A percentile compares a stretch with the other conserved stretches of the same genome.
phyloP scores from a whole-genome alignment of 306 rosid genomes.

The Prunus armeniaca region DNA sequence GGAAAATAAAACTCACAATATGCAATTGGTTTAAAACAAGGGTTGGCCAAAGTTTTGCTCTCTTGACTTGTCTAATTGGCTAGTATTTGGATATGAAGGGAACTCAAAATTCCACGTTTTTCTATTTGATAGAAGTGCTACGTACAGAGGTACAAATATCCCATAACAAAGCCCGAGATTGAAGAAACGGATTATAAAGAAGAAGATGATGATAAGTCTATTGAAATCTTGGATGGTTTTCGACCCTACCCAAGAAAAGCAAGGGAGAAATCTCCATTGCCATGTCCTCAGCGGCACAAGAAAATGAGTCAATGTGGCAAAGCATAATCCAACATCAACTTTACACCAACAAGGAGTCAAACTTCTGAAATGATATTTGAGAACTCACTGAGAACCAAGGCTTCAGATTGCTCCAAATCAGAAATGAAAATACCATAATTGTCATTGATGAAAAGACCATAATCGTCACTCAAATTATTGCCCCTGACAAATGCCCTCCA shows the following conservation, averaged over 20 bases:
- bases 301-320: not conserved
- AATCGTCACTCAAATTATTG: not conserved
- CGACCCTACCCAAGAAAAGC: not conserved
- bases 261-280: not conserved
- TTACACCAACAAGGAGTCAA: not conserved
- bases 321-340: not conserved
- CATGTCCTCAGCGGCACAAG: not conserved
- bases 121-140: conserved; percentile 14
- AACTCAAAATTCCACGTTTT: conserved; percentile 10
- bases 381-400: not conserved
- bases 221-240: not conserved
- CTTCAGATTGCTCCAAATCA: not conserved
- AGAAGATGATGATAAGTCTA: not conserved
- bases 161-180: not conserved
- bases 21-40: not conserved
- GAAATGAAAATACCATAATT: not conserved
- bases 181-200: not conserved
- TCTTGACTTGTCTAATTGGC: not conserved
- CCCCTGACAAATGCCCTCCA: conserved; percentile 17
- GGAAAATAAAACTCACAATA: not conserved
- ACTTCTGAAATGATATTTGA: not conserved
- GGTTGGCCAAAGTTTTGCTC: conserved; percentile 17
- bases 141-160: not conserved
- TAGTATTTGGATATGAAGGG: conserved; percentile 13
- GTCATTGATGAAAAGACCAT: too few relatives aligned